Evolutionary conservation across 371 early-diverging fungal genomes (phyloP).

Genomic region (Funneliformis caledonium): DNA sequence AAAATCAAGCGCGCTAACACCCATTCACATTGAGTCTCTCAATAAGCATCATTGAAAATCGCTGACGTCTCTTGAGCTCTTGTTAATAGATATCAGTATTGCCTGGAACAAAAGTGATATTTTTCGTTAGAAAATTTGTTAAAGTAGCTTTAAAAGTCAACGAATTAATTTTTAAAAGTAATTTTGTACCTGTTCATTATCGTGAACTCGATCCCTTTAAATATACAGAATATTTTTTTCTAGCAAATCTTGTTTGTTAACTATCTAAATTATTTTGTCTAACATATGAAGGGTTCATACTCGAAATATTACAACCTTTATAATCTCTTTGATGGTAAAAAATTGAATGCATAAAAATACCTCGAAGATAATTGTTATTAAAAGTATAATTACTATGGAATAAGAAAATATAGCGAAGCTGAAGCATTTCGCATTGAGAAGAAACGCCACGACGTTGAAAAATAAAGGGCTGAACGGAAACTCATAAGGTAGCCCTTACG

Average conservation of each 20-base stretch:
- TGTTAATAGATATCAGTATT: slow-evolving; percentile 94
- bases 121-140: background rate
- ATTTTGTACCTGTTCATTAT: slow-evolving; percentile 52
- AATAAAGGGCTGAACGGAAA: too few relatives aligned
- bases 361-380: slow-evolving; percentile 6
- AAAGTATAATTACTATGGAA: slow-evolving; percentile 14
- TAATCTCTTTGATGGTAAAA: slow-evolving; percentile 67
- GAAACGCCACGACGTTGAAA: background rate
- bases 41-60: slow-evolving; percentile 56
- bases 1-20: slow-evolving; percentile 72
- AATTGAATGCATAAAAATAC: slow-evolving; percentile 51
- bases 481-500: too few relatives aligned
- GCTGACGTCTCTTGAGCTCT: slow-evolving; percentile 72
- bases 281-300: slow-evolving; percentile 80
- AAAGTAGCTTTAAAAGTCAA: background rate
- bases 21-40: slow-evolving; percentile 46
- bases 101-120: slow-evolving; percentile 88
- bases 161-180: background rate
- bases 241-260: slow-evolving; percentile 68
- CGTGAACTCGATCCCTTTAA: slow-evolving; percentile 77
- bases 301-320: slow-evolving; percentile 78
- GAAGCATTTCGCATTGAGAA: slow-evolving; percentile 25
- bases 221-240: slow-evolving; percentile 80
- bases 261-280: slow-evolving; percentile 66
- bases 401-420: slow-evolving; percentile 30